Evolutionary conservation across 1,284 basidiomycete species (phyloP), one percentile per base, ranked within the genome.

Genomic region (Lignosus rhinocerotis): DNA sequence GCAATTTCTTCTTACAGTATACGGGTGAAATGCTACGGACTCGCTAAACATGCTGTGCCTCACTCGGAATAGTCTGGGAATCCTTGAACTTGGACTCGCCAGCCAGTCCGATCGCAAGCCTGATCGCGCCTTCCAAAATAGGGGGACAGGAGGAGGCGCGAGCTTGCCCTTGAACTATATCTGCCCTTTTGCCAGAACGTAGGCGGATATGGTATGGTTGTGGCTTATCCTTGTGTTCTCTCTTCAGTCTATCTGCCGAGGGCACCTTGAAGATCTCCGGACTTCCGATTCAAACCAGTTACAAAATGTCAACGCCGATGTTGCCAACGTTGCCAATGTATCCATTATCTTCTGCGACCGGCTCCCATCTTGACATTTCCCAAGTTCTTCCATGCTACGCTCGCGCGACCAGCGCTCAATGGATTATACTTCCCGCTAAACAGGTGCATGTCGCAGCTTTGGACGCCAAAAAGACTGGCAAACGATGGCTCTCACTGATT

Each of bases 401-500:
- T 32, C 59, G 55, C 21, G 53, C 53, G 12, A 48, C 44, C 17
- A 17, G 19, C 17, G 8, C 55, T 2, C 52, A 56, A 14, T 67
- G 62, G 61, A 55, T 64, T 38, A 49, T 62, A 2, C 60, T 61
- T 31, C 55, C 53, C 10, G 39, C 56, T 3, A 57, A 62, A 38
- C 60, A 54, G 19, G 51, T 65, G 39, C 70, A 71, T 33, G 19
- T 39, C 12, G 68, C 58, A 39, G 41, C 58, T 38, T 54, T 70
- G 10, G 56, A 41, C 6, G 41, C 14, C 14, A 66, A 64, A 55
- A 66, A 62, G 50, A 47, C 51, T 10, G 63, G 65, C 1, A 47
- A 68, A 48, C 73, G 72, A 62, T 82, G 81, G 81, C 62, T 84
- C 19, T 68, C 72, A 0, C 65, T 82, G 25, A 66, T 67, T 31